These are phyloP conservation scores for Pinus albicaulis DNA, from an alignment of 75 land plant species.

Conservation along the genomic window DNA sequence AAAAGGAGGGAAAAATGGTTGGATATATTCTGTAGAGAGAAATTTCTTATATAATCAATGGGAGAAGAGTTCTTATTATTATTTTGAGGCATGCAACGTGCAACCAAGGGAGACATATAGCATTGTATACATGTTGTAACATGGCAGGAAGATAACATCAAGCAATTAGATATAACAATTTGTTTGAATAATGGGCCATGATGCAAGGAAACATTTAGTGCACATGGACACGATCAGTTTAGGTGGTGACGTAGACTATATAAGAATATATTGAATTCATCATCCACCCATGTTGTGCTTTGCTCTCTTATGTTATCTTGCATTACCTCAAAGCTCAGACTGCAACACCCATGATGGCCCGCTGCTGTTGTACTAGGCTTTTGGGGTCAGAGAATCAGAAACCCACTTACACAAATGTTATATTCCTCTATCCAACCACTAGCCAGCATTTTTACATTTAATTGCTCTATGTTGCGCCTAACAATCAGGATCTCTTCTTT, in stretches of 20 bases:
- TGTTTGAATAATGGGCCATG: background rate
- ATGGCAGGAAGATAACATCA: constrained; percentile 1
- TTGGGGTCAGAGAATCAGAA: constrained; percentile 12
- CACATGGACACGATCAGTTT: constrained; percentile 9
- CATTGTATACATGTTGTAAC: background rate
- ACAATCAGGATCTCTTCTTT: background rate
- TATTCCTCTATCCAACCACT: background rate
- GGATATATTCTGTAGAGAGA: background rate
- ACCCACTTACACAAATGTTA: background rate
- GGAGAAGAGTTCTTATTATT: too few relatives aligned
- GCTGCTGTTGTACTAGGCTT: background rate
- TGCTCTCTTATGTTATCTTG: background rate
- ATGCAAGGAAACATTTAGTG: constrained; percentile 4
- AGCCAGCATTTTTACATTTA: background rate
- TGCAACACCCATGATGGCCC: constrained; percentile 3
- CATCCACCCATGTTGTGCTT: background rate
- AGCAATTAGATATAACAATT: background rate
- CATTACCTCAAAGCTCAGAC: background rate
- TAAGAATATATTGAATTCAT: background rate
- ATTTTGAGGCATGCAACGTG: constrained; percentile 5
- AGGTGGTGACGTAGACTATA: background rate
- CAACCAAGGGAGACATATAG: background rate
- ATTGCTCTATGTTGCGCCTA: background rate
- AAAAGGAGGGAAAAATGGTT: background rate
- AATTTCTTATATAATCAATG: background rate